Conservation (phyloP, 805 yeast genomes). For the Metschnikowia kunwiensis region DNA sequence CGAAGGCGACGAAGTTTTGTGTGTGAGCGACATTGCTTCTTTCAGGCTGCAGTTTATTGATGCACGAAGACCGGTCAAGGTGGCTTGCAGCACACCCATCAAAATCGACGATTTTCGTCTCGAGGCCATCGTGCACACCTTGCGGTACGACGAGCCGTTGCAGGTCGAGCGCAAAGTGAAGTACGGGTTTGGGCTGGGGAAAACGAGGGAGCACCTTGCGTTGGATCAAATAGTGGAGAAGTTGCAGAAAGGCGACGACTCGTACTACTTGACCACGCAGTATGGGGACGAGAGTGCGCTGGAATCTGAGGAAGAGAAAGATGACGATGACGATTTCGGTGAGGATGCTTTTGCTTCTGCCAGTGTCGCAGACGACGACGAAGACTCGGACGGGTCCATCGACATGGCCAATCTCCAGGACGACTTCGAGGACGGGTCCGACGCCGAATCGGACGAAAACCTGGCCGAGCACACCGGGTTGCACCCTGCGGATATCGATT, state of each 20-base stretch:
- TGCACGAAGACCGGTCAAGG: constrained; percentile 49
- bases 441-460: constrained; percentile 36
- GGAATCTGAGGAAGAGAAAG: constrained; percentile 1
- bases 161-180: constrained; percentile 57
- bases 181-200: constrained; percentile 71
- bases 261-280: constrained; percentile 67
- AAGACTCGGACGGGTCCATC: constrained; percentile 3
- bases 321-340: background rate
- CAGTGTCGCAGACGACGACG: background rate
- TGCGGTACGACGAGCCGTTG: constrained; percentile 35
- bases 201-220: constrained; percentile 47
- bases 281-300: constrained; percentile 35
- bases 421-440: constrained; percentile 24
- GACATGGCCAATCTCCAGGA: constrained; percentile 8
- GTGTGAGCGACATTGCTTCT: constrained; percentile 6
- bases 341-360: background rate
- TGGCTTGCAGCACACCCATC: constrained; percentile 28
- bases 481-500: constrained; percentile 23
- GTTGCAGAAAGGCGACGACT: constrained; percentile 41
- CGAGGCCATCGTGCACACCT: constrained; percentile 30
- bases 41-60: constrained; percentile 42
- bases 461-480: constrained; percentile 23
- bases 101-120: constrained; percentile 32
- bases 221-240: constrained; percentile 47
- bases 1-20: background rate